These are phyloP conservation scores for Euphorbia peplus DNA, from an alignment of 345 rosid species.

Conservation along the genomic window DNA sequence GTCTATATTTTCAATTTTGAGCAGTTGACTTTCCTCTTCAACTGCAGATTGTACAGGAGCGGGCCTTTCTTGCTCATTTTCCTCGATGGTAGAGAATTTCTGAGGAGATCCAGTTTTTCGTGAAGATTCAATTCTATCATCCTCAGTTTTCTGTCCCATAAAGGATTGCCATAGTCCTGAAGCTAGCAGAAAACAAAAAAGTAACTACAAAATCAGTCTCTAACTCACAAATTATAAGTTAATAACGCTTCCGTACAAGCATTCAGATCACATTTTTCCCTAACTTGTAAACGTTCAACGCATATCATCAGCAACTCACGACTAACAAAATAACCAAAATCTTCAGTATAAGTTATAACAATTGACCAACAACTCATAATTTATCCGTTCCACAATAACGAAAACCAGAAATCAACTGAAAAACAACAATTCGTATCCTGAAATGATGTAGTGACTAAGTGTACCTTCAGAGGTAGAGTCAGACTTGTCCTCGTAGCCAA, in stretches of 20 bases:
- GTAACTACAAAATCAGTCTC: neutral
- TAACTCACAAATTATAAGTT: neutral
- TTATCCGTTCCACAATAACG: neutral
- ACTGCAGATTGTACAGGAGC: conserved; percentile 20
- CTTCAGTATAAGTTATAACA: neutral
- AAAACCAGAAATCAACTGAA: neutral
- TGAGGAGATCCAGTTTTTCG: conserved; percentile 37
- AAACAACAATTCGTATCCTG: neutral
- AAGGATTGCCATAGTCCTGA: conserved; percentile 80
- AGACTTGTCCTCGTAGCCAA: conserved; percentile 83
- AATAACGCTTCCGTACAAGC: neutral
- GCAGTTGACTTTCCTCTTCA: conserved; percentile 40
- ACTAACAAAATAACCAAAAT: neutral
- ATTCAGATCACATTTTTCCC: neutral
- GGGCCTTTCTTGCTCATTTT: conserved; percentile 23
- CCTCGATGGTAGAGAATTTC: conserved; percentile 34
- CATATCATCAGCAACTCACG: neutral
- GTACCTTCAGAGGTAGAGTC: conserved; percentile 67
- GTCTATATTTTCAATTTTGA: conserved; percentile 28
- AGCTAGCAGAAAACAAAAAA: conserved; percentile 28
- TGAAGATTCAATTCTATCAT: conserved; percentile 32
- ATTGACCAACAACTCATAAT: neutral
- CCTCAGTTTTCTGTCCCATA: conserved; percentile 70
- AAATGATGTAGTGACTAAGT: neutral
- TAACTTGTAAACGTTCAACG: neutral